phyloP scores from a whole-genome alignment of 331 rosid species.

The Malus hybrid region DNA sequence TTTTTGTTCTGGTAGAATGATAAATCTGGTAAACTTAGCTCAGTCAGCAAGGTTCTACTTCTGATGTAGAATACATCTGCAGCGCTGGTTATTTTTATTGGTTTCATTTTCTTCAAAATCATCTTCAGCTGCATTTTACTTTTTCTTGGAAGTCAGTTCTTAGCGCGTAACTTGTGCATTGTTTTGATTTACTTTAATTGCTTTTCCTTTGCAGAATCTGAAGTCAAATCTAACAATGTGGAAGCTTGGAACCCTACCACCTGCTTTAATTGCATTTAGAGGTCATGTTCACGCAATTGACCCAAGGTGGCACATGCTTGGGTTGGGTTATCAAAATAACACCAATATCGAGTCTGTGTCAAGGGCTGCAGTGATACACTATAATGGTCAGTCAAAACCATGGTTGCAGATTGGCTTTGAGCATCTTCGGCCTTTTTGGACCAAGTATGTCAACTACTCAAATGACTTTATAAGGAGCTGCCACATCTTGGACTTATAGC shows the following conservation, averaged over 20 bases:
- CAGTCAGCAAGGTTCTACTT: too few relatives aligned
- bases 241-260: slow-evolving; percentile 98
- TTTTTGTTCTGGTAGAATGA: background rate
- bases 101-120: background rate
- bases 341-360: slow-evolving; percentile 56
- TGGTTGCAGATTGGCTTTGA: slow-evolving; percentile 97
- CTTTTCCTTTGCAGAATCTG: slow-evolving; percentile 60
- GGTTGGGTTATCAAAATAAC: slow-evolving; percentile 90
- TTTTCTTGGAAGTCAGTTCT: background rate
- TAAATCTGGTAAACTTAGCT: background rate
- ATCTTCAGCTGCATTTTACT: background rate
- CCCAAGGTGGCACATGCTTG: slow-evolving; percentile 94
- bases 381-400: slow-evolving; percentile 96
- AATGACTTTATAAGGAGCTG: slow-evolving; percentile 86
- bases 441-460: slow-evolving; percentile 77
- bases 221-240: slow-evolving; percentile 84
- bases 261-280: slow-evolving; percentile 91
- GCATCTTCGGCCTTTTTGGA: slow-evolving; percentile 97
- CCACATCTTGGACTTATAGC: slow-evolving; percentile 86
- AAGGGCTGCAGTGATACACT: slow-evolving; percentile 93
- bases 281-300: slow-evolving; percentile 87
- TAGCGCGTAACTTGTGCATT: background rate
- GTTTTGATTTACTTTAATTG: slow-evolving; percentile 7
- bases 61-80: background rate
- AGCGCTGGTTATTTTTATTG: background rate